Evolutionary conservation across 352 stramenopile species (phyloP).

Genomic region (Discostella stelligera): DNA sequence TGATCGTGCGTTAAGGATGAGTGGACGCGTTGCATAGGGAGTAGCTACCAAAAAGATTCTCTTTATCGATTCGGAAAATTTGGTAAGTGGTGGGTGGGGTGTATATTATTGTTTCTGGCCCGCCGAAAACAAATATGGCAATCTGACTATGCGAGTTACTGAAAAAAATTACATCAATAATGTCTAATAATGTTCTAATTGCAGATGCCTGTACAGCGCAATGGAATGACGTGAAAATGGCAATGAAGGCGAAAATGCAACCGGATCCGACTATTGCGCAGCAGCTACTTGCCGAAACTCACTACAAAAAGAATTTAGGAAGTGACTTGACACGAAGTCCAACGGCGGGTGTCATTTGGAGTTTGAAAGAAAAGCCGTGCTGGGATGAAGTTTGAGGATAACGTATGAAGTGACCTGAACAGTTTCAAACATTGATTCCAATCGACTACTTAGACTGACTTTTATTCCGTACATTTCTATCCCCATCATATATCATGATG

Average conservation of each 20-base stretch:
- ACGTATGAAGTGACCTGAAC: not conserved
- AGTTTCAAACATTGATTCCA: not conserved
- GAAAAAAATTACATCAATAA: too few relatives aligned
- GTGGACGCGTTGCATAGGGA: slow-evolving; percentile 70
- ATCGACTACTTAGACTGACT: slow-evolving; percentile 1
- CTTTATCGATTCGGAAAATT: slow-evolving; percentile 74
- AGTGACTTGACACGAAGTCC: slow-evolving; percentile 62
- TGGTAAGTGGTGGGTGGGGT: slow-evolving; percentile 17
- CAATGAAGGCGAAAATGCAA: slow-evolving; percentile 54
- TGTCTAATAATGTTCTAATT: not conserved
- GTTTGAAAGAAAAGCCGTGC: slow-evolving; percentile 72
- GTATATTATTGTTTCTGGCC: not conserved
- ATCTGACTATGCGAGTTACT: too few relatives aligned
- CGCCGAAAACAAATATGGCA: too few relatives aligned
- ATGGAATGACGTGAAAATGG: slow-evolving; percentile 72
- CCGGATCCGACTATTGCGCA: slow-evolving; percentile 50
- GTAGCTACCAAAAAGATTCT: slow-evolving; percentile 68
- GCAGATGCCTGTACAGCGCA: slow-evolving; percentile 55
- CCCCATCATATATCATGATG: not conserved
- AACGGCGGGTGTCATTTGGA: slow-evolving; percentile 75
- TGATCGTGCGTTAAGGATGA: slow-evolving; percentile 53
- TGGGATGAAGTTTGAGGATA: slow-evolving; percentile 53
- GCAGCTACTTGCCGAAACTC: slow-evolving; percentile 56
- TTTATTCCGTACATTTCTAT: slow-evolving; percentile 4
- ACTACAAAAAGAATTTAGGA: slow-evolving; percentile 65